phyloP scores from a whole-genome alignment of 192 early-diverging fungal species.

The Backusella macrospora region DNA sequence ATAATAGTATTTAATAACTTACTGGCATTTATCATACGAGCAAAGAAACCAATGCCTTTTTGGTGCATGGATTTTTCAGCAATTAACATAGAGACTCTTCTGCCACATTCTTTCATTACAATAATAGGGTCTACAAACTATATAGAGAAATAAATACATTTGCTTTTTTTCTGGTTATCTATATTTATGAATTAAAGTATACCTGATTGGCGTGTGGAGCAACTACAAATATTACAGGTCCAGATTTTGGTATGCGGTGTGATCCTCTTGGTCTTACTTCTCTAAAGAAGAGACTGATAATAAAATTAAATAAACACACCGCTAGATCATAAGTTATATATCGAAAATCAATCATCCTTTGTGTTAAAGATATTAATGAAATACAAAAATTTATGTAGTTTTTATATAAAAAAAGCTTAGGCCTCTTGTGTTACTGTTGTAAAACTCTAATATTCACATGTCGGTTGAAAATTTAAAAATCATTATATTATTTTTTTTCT shows the following conservation, averaged over 20 bases:
- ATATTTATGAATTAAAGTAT: constrained; percentile 21
- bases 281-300: constrained; percentile 83
- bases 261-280: constrained; percentile 85
- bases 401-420: constrained; percentile 3
- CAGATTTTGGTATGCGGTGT: constrained; percentile 82
- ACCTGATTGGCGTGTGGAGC: constrained; percentile 80
- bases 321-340: constrained; percentile 64
- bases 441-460: background rate
- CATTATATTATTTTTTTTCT: background rate
- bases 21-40: constrained; percentile 78
- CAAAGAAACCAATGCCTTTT: constrained; percentile 82
- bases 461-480: background rate
- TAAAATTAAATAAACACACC: constrained; percentile 64
- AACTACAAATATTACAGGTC: constrained; percentile 95
- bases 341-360: constrained; percentile 10
- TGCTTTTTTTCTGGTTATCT: background rate
- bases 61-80: constrained; percentile 92
- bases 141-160: constrained; percentile 14
- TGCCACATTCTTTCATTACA: constrained; percentile 76
- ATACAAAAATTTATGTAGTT: background rate
- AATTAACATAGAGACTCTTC: constrained; percentile 77
- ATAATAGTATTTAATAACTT: constrained; percentile 40
- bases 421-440: background rate
- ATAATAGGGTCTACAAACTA: constrained; percentile 95
- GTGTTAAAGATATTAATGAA: background rate